phyloP scores from a whole-genome alignment of 352 stramenopile genomes.

The Pythium pectinolyticum region DNA sequence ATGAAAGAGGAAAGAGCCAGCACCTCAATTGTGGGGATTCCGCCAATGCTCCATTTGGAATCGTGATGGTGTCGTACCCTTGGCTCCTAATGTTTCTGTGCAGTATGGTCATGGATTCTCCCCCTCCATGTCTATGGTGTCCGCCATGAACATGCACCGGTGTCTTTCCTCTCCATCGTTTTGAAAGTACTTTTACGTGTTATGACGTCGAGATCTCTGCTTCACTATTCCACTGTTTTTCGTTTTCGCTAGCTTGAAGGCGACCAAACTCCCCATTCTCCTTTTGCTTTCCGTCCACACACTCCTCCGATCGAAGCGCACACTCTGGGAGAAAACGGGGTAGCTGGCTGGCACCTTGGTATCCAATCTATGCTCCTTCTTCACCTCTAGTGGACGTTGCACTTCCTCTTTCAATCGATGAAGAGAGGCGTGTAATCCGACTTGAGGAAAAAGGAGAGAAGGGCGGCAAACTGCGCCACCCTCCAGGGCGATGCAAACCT shows the following conservation, averaged over 20 bases:
- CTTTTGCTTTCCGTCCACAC: neutral
- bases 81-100: too few species aligned
- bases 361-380: conserved; percentile 15
- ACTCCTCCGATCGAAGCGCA: conserved; percentile 18
- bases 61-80: too few species aligned
- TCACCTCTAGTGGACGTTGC: neutral
- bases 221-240: conserved; percentile 21
- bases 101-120: too few species aligned
- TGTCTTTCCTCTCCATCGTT: neutral
- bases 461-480: neutral
- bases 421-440: neutral
- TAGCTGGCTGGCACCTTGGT: neutral
- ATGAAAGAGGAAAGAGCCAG: too few species aligned
- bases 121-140: too few species aligned
- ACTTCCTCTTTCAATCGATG: conserved; percentile 5
- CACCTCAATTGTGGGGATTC: too few species aligned
- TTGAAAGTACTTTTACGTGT: conserved; percentile 27
- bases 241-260: neutral
- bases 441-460: neutral
- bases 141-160: too few species aligned
- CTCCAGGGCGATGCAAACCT: neutral
- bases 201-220: conserved; percentile 21
- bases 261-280: neutral
- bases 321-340: neutral
- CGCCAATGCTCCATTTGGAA: too few species aligned